Base-by-base conservation (phyloP, 441 rosid genomes). In the Dalechampia spathulata region DNA sequence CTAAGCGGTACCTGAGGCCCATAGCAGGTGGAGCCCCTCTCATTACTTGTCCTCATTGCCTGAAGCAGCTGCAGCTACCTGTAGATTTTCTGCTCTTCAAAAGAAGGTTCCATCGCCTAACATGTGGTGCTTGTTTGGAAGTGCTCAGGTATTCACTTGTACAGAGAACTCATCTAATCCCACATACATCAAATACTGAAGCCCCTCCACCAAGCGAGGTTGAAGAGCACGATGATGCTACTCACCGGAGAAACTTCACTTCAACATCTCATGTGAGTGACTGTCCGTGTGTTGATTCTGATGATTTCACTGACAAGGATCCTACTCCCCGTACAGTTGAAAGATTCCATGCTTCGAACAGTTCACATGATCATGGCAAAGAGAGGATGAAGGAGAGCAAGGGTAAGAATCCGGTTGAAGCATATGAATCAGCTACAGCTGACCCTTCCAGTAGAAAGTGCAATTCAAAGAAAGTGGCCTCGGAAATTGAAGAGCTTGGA, bases 21-120 rank as follows among this genome's bases (percentile, higher is more conserved):
- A 52, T 76, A 2, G 90, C 79, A 8, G 96, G 97, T 4, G 99
- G 87, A 30, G 96, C 94, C 13, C 97, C 97, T 53, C 71, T 90
- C 54, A 53, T 80, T 59, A 66, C 83, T 61, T 93, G 97, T 69
- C 66, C 69, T 65, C 40, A 6, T 46, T 90, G 99, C 79, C 65
- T 72, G 58, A 73, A 61, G 49, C 73, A 64, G 60, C 76, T 93
- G 67, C 84, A 76, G 63, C 71, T 93, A 28, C 96, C 99, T 51
- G 86, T 74, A 39, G 93, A 82, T 69, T 87, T 83, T 73, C 78
- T 82, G 41, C 71, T 71, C 26, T 77, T 71, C 20, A 75, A 65
- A 65, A 75, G 70, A 56, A 79, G 71, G 61, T 77, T 59, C 62
- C 90, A 82, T 74, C 71, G 37, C 62, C 83, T 93, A 57, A 81